Evolutionary conservation across 306 rosid genomes (phyloP).

Genomic region (cucumber (Cucumis sativus)): Cucumber_9930_V3 NC_026656.2:1036501-1037000

Average conservation of each 20-base stretch:
- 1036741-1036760: slow-evolving; percentile 26
- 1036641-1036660: slow-evolving; percentile 58
- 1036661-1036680: slow-evolving; percentile 83
- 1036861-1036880: slow-evolving; percentile 75
- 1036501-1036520: slow-evolving; percentile 83
- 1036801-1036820: slow-evolving; percentile 28
- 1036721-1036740: slow-evolving; percentile 39
- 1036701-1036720: slow-evolving; percentile 91
- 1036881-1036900: slow-evolving; percentile 93
- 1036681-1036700: slow-evolving; percentile 83
- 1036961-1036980: slow-evolving; percentile 43
- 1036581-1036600: slow-evolving; percentile 68
- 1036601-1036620: slow-evolving; percentile 36
- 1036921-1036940: slow-evolving; percentile 90
- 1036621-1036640: slow-evolving; percentile 61
- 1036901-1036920: slow-evolving; percentile 33
- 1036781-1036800: slow-evolving; percentile 54
- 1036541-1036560: slow-evolving; percentile 57
- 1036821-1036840: slow-evolving; percentile 21
- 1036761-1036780: slow-evolving; percentile 63
- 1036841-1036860: slow-evolving; percentile 66
- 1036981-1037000: slow-evolving; percentile 67
- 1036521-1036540: slow-evolving; percentile 48
- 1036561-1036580: slow-evolving; percentile 43
- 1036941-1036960: slow-evolving; percentile 79